Evolutionary conservation across 352 stramenopile genomes (phyloP).

Genomic region (Globisporangium heterothallicum): DNA sequence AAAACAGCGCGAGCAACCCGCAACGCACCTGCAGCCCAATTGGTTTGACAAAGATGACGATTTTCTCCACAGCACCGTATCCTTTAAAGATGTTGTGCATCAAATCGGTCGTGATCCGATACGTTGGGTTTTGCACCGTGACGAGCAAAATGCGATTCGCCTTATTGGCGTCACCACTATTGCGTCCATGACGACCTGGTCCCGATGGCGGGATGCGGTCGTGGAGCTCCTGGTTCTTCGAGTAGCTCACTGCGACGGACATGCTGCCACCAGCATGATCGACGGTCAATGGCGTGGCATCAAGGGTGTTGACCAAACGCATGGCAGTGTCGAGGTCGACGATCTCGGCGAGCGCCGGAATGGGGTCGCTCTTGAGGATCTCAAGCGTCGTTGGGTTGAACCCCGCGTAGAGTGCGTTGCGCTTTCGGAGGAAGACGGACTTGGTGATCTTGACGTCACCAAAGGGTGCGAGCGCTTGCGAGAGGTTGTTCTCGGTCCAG

Average conservation of each 20-base stretch:
- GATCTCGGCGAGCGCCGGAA: constrained; percentile 46
- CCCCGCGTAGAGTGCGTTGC: constrained; percentile 43
- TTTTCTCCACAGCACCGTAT: constrained; percentile 51
- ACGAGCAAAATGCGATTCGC: constrained; percentile 58
- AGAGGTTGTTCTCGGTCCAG: constrained; percentile 36
- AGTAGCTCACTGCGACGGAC: constrained; percentile 29
- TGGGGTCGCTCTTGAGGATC: constrained; percentile 21
- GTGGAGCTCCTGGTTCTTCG: constrained; percentile 59
- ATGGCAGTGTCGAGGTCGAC: constrained; percentile 24
- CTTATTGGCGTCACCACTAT: constrained; percentile 6
- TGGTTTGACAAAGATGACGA: constrained; percentile 59
- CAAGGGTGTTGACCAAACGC: constrained; percentile 22
- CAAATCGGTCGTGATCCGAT: constrained; percentile 51
- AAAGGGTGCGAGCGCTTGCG: constrained; percentile 20
- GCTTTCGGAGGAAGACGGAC: constrained; percentile 45
- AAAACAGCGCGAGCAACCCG: not conserved
- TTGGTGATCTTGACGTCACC: constrained; percentile 20
- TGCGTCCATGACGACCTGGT: constrained; percentile 1
- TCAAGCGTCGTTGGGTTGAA: constrained; percentile 32
- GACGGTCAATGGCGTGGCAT: constrained; percentile 21
- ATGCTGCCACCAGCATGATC: constrained; percentile 10
- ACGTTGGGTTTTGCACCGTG: constrained; percentile 63
- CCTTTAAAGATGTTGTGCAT: constrained; percentile 39
- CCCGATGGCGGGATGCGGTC: constrained; percentile 18
- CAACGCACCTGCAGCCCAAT: constrained; percentile 37